Conservation (phyloP, 345 rosid genomes). For the Aquilaria sinensis region DNA sequence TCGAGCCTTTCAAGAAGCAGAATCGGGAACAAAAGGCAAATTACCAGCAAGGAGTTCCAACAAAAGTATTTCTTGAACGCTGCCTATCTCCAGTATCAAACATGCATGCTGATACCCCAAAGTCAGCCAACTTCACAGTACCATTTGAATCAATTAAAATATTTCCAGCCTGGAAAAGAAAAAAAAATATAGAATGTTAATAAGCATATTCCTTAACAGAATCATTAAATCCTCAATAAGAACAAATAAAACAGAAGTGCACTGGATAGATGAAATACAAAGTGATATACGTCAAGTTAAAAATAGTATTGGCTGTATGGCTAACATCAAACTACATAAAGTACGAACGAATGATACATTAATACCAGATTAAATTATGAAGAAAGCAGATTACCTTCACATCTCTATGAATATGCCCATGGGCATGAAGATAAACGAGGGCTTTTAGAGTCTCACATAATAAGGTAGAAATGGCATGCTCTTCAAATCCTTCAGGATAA, state of each 20-base stretch:
- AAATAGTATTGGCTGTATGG: too few species aligned
- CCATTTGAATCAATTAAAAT: conserved; percentile 65
- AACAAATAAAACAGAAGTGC: not conserved
- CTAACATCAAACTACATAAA: not conserved
- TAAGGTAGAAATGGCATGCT: conserved; percentile 71
- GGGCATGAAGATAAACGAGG: conserved; percentile 75
- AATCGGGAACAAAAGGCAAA: conserved; percentile 4
- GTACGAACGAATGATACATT: not conserved
- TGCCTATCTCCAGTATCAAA: conserved; percentile 88
- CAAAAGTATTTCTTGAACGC: conserved; percentile 76
- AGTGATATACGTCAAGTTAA: not conserved
- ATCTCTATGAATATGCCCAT: conserved; percentile 92
- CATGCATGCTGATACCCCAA: conserved; percentile 93
- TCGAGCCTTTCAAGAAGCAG: not conserved
- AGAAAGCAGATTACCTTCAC: conserved; percentile 48
- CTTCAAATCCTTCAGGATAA: conserved; percentile 79
- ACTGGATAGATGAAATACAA: conserved; percentile 7
- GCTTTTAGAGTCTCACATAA: conserved; percentile 73
- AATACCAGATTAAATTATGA: not conserved
- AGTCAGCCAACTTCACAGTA: conserved; percentile 70
- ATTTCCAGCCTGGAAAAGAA: conserved; percentile 71
- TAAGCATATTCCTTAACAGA: not conserved
- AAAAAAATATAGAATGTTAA: not conserved
- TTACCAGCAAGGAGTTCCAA: conserved; percentile 90
- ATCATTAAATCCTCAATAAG: not conserved